A percentile compares a stretch with the other conserved stretches of the same genome.
Conservation (phyloP, 2,329 filamentous ascomycete genomes). For the Chrysosporium keratinophilum region DNA sequence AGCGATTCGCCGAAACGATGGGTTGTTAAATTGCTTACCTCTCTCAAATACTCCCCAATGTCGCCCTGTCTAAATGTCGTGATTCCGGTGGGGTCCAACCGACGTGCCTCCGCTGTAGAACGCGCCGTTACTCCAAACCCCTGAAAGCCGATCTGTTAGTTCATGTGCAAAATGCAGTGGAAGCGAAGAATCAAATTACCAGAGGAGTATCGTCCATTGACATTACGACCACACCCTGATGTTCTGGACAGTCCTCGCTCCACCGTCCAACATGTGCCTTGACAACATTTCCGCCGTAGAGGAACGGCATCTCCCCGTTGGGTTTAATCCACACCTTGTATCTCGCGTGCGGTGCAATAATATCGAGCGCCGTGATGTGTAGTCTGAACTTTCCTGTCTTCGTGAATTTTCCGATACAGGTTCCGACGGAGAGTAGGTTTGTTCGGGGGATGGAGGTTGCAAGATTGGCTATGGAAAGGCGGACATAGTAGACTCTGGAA, state of each 20-base stretch:
- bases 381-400: slow-evolving; percentile 93
- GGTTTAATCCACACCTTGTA: slow-evolving; percentile 97
- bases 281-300: slow-evolving; percentile 86
- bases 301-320: slow-evolving; percentile 94
- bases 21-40: slow-evolving; percentile 35
- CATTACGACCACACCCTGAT: slow-evolving; percentile 81
- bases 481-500: slow-evolving; percentile 82
- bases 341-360: slow-evolving; percentile 80
- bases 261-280: slow-evolving; percentile 73
- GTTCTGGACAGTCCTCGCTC: slow-evolving; percentile 86
- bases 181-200: slow-evolving; percentile 30
- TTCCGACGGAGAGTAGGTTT: slow-evolving; percentile 76
- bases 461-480: slow-evolving; percentile 79
- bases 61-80: slow-evolving; percentile 87
- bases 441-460: slow-evolving; percentile 76
- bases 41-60: slow-evolving; percentile 86
- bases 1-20: neutral
- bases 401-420: slow-evolving; percentile 81
- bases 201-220: slow-evolving; percentile 82
- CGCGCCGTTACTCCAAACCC: slow-evolving; percentile 90
- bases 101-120: slow-evolving; percentile 69
- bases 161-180: neutral
- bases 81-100: slow-evolving; percentile 81
- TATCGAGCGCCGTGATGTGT: slow-evolving; percentile 76
- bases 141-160: slow-evolving; percentile 31